phyloP scores from a whole-genome alignment of 2,329 filamentous ascomycete genomes.

The Fusarium sp. region DNA sequence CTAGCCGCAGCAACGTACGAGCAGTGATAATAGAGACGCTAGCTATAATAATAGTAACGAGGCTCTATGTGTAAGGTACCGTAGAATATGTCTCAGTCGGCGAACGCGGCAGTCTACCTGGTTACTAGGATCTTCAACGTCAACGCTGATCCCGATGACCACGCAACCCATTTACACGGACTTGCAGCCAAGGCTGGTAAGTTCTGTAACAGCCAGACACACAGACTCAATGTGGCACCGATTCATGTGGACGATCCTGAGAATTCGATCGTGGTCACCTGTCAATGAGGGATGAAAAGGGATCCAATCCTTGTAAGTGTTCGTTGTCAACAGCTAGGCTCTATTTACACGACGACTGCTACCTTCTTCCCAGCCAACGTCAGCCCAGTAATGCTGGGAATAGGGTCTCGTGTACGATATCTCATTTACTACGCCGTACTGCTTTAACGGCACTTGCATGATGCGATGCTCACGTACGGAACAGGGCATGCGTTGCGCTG shows the following conservation, averaged over 20 bases:
- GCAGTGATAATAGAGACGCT: not conserved
- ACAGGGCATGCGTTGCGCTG: constrained; percentile 13
- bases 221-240: constrained; percentile 34
- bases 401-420: constrained; percentile 1
- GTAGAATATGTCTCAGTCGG: constrained; percentile 10
- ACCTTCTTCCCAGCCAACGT: not conserved
- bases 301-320: constrained; percentile 12
- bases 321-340: constrained; percentile 4
- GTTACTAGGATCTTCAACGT: constrained; percentile 19
- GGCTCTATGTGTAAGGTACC: not conserved
- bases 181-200: constrained; percentile 12
- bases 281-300: constrained; percentile 2
- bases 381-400: not conserved
- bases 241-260: constrained; percentile 43
- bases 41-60: not conserved
- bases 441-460: constrained; percentile 21
- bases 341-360: constrained; percentile 5
- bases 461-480: not conserved
- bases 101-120: constrained; percentile 21
- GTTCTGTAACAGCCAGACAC: constrained; percentile 11
- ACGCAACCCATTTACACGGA: constrained; percentile 4
- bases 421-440: constrained; percentile 27
- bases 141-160: constrained; percentile 22
- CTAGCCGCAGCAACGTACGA: not conserved
- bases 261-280: constrained; percentile 28